Evolutionary conservation across 768 basidiomycete genomes (phyloP), one percentile per base, ranked within the genome.

Genomic region (Tricholomella constricta): DNA sequence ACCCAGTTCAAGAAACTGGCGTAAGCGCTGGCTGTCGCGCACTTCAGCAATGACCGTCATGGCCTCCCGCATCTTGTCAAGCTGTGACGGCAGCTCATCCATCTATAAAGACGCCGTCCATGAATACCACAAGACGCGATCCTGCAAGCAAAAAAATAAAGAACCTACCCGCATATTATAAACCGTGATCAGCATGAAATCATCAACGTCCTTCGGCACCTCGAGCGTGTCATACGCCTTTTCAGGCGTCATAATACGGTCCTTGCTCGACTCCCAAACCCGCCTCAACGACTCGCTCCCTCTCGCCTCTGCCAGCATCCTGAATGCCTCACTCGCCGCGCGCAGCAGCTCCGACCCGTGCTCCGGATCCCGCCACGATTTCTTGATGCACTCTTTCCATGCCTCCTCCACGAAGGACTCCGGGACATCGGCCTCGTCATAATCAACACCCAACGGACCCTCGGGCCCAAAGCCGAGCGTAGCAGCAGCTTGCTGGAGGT

Each of bases 211-310:
- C 48, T 73, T 70, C 6, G 86, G 83, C 23, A 88, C 77, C 58
- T 88, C 89, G 27, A 94, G 72, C 19, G 84, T 82, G 48, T 78
- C 72, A 65, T 89, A 92, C 32, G 92, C 92, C 57, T 78, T 77
- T 45, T 82, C 80, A 6, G 86, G 83, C 26, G 80, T 85, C 82
- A 94, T 88, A 66, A 67, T 62, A 37, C 63, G 76, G 40, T 77
- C 78, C 62, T 83, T 80, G 57, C 77, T 79, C 44, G 73, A 65
- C 45, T 82, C 78, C 80, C 83, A 86, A 29, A 75, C 57, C 46
- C 74, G 72, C 64, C 73, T 72, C 48, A 89, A 62, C 44, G 57
- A 68, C 52, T 62, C 60, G 54, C 84, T 88, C 10, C 80, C 79
- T 44, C 85, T 74, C 38, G 73, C 69, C 66, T 91, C 85, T 1